These are phyloP conservation scores for Musa acuminata DNA, from an alignment of 176 grass and related monocot genomes.

Conservation along the genomic window DNA sequence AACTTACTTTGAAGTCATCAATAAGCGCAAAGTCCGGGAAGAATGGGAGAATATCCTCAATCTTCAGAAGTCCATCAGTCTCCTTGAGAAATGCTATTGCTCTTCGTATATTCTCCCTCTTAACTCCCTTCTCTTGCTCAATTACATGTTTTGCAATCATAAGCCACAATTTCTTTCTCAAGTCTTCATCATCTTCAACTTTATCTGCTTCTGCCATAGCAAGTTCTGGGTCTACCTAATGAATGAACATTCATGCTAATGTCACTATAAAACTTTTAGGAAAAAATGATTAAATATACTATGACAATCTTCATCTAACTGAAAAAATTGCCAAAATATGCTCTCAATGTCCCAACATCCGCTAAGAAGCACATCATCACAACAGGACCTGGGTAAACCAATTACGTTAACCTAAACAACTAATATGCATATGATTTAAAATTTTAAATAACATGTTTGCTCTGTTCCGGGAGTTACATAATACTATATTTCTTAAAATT, in stretches of 20 bases:
- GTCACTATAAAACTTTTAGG: not conserved
- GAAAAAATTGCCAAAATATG: no score
- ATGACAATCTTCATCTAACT: no score
- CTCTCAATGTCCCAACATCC: no score
- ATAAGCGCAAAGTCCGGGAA: conserved; percentile 98
- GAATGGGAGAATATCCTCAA: conserved; percentile 97
- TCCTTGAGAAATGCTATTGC: conserved; percentile 94
- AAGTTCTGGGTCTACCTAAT: conserved; percentile 82
- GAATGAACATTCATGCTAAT: conserved; percentile 1
- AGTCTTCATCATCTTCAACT: conserved; percentile 97
- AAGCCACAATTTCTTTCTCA: conserved; percentile 97
- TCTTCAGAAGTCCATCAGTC: conserved; percentile 85
- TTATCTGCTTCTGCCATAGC: conserved; percentile 98
- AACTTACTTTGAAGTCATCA: conserved; percentile 93
- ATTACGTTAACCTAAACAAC: no score
- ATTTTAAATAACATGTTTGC: no score
- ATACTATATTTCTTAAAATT: not conserved
- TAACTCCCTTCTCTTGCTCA: conserved; percentile 93
- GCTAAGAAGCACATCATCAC: no score
- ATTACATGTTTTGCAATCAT: conserved; percentile 98
- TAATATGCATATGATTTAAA: no score
- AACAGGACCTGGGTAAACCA: no score
- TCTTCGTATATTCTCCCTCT: conserved; percentile 96
- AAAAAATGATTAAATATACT: no score
- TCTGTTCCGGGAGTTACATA: no score